Evolutionary conservation across 768 basidiomycete species (phyloP).

Genomic region (Paxillus involutus): DNA sequence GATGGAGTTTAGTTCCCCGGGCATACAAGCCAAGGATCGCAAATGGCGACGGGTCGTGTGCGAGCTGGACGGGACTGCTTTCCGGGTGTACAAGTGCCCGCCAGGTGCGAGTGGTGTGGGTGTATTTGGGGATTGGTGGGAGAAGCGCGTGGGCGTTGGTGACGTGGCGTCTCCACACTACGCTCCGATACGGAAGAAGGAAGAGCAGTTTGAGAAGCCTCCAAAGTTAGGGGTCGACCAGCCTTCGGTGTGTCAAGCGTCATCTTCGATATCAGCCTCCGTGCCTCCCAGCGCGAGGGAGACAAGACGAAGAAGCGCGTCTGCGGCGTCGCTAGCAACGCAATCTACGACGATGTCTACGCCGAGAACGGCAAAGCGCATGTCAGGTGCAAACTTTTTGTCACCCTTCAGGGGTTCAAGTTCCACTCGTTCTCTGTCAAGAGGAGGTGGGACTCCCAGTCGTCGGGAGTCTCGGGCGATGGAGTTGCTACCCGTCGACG

Average conservation of each 20-base stretch:
- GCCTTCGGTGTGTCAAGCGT: neutral
- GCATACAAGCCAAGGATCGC: constrained; percentile 84
- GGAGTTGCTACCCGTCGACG: constrained; percentile 24
- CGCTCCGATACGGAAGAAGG: constrained; percentile 23
- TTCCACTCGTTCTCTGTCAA: constrained; percentile 8
- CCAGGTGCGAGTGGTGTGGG: constrained; percentile 43
- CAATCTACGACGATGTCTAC: constrained; percentile 14
- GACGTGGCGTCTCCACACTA: constrained; percentile 42
- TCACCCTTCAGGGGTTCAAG: constrained; percentile 23
- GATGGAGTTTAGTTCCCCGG: constrained; percentile 87
- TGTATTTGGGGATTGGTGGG: constrained; percentile 77
- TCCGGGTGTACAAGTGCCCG: constrained; percentile 69
- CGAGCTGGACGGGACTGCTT: constrained; percentile 89
- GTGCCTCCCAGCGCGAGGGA: neutral
- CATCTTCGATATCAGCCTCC: constrained; percentile 6
- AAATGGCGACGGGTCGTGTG: constrained; percentile 90
- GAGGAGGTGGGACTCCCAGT: constrained; percentile 8
- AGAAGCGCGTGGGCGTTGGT: constrained; percentile 71
- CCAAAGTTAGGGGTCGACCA: constrained; percentile 24
- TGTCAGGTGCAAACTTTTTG: constrained; percentile 29
- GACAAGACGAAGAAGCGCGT: constrained; percentile 16
- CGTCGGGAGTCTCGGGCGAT: constrained; percentile 13
- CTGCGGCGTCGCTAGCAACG: constrained; percentile 24
- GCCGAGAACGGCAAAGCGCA: constrained; percentile 20
- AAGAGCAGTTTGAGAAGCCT: constrained; percentile 25